phyloP scores from a whole-genome alignment of 2,329 filamentous ascomycete species.

The Ceratocystis papillata region DNA sequence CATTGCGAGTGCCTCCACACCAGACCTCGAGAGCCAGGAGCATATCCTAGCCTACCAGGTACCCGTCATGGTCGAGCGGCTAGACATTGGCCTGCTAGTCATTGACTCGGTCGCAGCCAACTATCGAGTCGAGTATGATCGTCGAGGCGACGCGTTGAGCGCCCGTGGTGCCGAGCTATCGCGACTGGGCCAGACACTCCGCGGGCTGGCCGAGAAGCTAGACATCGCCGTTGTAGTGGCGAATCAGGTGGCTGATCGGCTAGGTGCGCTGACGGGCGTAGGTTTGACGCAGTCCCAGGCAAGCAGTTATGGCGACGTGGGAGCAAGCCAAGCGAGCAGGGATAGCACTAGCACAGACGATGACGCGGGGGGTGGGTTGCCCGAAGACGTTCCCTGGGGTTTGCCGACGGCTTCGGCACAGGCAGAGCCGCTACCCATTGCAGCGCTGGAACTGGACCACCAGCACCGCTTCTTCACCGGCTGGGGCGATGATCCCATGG shows the following conservation, averaged over 20 bases:
- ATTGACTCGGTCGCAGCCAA: constrained; percentile 92
- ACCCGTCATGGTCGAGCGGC: constrained; percentile 66
- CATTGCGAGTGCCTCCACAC: constrained; percentile 70
- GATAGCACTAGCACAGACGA: constrained; percentile 18
- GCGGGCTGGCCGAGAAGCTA: constrained; percentile 62
- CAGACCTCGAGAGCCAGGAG: constrained; percentile 87
- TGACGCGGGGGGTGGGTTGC: constrained; percentile 26
- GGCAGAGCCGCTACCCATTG: constrained; percentile 33
- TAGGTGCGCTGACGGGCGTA: constrained; percentile 35
- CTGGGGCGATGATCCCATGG: constrained; percentile 63
- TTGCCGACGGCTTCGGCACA: constrained; percentile 26
- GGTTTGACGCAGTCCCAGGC: constrained; percentile 17
- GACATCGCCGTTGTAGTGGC: constrained; percentile 78
- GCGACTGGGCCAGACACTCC: constrained; percentile 62
- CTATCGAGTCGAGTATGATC: constrained; percentile 73
- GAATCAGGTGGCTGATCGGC: constrained; percentile 91
- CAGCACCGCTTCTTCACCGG: constrained; percentile 93
- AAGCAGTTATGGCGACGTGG: neutral
- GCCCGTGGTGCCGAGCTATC: constrained; percentile 66
- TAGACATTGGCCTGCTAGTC: constrained; percentile 69
- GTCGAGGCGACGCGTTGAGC: constrained; percentile 50
- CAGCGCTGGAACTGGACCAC: constrained; percentile 65
- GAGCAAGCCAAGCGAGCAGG: constrained; percentile 27
- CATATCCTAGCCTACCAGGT: constrained; percentile 91
- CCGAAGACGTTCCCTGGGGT: constrained; percentile 31